Percentiles rank a stretch among this genome's conserved stretches.
Conservation (phyloP, 192 early-diverging fungal genomes). For the Mortierella hygrophila region DNA sequence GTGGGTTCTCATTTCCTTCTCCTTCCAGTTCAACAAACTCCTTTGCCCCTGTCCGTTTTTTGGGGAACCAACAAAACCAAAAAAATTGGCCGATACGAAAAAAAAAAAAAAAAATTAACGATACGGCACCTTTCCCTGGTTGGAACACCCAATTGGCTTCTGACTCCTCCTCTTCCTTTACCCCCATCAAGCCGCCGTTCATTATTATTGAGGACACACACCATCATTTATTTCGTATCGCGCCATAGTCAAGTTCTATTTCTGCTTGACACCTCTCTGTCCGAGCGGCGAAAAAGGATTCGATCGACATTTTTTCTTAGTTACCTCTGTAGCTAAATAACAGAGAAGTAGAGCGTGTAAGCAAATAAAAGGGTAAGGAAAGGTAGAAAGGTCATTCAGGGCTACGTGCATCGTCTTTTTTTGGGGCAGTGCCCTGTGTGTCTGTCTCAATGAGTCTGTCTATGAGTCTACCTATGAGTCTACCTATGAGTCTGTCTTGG, state of each 20-base stretch:
- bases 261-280: background rate
- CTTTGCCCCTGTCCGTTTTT: background rate
- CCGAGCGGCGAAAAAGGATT: no score
- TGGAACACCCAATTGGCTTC: background rate
- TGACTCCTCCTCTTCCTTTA: background rate
- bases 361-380: background rate
- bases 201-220: background rate
- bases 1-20: background rate
- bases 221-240: background rate
- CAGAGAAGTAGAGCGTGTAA: background rate
- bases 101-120: background rate
- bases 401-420: background rate
- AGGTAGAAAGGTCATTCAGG: background rate
- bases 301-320: no score
- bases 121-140: background rate
- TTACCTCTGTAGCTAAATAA: background rate
- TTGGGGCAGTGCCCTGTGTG: background rate
- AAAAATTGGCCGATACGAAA: background rate
- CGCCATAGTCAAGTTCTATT: background rate
- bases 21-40: background rate
- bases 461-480: background rate
- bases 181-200: background rate
- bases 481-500: background rate
- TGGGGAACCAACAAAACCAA: background rate
- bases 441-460: no score